Evolutionary conservation across 345 rosid genomes (phyloP), one percentile per base, ranked within the genome.

Genomic region (Dovyalis caffra): DNA sequence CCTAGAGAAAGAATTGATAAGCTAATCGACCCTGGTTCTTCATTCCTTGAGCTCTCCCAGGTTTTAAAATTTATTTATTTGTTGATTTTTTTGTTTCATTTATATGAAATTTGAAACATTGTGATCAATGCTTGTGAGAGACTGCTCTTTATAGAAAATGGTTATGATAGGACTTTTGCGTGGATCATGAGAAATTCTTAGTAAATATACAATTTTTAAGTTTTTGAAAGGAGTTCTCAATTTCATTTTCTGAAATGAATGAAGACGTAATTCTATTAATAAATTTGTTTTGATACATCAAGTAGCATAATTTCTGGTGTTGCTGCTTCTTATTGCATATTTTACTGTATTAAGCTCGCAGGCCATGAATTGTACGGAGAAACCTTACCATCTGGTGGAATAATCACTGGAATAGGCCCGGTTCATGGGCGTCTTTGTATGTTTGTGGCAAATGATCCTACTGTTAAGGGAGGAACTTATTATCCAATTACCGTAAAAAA

Each of bases 401-500:
- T 92, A 74, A 77, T 95, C 79, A 90, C 97, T 35, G 99, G 99
- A 45, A 89, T 92, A 40, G 97, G 99, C 77, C 90, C 97, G 5
- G 90, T 95, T 74, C 97, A 95, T 74, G 99, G 97, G 23, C 88
- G 85, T 58, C 93, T 95, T 76, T 95, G 97, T 67, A 95, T 92
- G 95, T 92, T 95, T 76, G 86, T 92, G 81, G 99, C 97, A 53
- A 95, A 95, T 82, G 99, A 95, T 38, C 95, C 99, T 78, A 95
- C 99, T 49, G 97, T 92, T 5, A 92, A 95, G 81, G 99, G 99
- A 71, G 99, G 99, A 63, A 92, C 99, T 64, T 92, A 92, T 82
- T 92, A 88, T 77, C 99, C 99, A 45, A 91, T 95, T 69, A 95
- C 97, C 9, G 88, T 95, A 69, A 95, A 95, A 88, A 95, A 95